Conservation (phyloP, 1,139 yeast species). For the Ogataea hybrid region DNA sequence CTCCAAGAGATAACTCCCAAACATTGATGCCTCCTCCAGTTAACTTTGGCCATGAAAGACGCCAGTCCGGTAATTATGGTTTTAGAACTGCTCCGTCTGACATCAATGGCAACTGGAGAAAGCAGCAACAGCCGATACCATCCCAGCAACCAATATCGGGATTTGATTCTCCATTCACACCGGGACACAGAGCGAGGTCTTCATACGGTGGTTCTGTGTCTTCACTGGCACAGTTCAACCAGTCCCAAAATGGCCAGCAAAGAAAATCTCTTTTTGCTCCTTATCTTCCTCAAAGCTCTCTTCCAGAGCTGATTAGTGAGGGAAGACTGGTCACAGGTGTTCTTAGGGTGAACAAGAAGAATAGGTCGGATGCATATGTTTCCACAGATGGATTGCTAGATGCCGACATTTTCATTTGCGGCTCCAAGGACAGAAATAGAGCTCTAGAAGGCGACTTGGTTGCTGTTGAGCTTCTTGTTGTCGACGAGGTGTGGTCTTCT, state of each 20-base stretch:
- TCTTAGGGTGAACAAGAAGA: constrained; percentile 89
- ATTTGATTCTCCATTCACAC: constrained; percentile 62
- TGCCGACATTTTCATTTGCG: constrained; percentile 96
- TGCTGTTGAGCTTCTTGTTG: constrained; percentile 90
- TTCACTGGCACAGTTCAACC: constrained; percentile 42
- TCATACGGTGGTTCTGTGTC: constrained; percentile 67
- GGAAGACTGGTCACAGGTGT: constrained; percentile 93
- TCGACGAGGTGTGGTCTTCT: constrained; percentile 97
- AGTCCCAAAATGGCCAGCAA: constrained; percentile 36
- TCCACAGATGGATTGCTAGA: constrained; percentile 94
- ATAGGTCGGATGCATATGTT: constrained; percentile 96
- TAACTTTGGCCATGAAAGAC: constrained; percentile 39
- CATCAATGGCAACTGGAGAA: constrained; percentile 68
- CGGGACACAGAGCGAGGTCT: constrained; percentile 78
- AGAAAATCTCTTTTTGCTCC: constrained; percentile 95
- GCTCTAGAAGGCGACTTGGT: constrained; percentile 96
- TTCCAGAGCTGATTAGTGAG: constrained; percentile 85
- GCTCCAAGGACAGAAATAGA: constrained; percentile 97
- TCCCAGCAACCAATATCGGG: constrained; percentile 29
- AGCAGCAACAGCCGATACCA: constrained; percentile 21
- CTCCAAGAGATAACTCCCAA: constrained; percentile 35
- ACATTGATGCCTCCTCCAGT: constrained; percentile 30
- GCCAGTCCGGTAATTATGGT: constrained; percentile 54
- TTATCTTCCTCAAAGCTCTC: constrained; percentile 87
- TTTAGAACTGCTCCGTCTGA: constrained; percentile 60